Conservation (phyloP, 352 stramenopile species). For the Phytophthora meadii region DNA sequence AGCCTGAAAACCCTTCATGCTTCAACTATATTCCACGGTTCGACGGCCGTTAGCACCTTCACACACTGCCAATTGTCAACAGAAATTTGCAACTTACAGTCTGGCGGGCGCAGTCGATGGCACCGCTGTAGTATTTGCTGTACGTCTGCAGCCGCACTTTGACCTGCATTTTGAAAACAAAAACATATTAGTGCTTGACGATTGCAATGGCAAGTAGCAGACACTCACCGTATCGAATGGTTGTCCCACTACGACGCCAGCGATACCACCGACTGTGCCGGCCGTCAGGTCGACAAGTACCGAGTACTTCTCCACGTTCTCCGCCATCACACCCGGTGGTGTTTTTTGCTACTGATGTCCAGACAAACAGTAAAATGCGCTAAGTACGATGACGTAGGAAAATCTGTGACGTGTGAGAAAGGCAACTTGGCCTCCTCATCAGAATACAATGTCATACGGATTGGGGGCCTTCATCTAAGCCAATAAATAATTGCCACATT, state of each 20-base stretch:
- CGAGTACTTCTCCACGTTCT: constrained; percentile 41
- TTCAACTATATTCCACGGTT: constrained; percentile 26
- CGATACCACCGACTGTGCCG: constrained; percentile 57
- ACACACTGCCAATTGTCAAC: neutral
- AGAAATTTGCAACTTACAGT: constrained; percentile 35
- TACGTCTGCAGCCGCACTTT: constrained; percentile 73
- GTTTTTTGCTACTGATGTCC: constrained; percentile 8
- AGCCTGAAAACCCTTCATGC: constrained; percentile 78
- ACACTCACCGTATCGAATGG: constrained; percentile 62
- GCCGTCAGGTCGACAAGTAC: constrained; percentile 54
- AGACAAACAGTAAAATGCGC: neutral
- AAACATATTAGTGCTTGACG: neutral
- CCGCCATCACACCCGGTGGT: constrained; percentile 30
- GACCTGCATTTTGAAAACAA: constrained; percentile 36
- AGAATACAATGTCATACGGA: too few species aligned
- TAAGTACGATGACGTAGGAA: too few species aligned
- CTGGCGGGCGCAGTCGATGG: constrained; percentile 52
- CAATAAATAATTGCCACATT: too few species aligned
- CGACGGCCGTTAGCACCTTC: constrained; percentile 4
- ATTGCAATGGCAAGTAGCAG: neutral
- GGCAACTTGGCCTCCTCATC: too few species aligned
- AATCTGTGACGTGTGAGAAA: too few species aligned
- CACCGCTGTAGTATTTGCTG: constrained; percentile 60
- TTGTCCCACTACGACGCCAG: constrained; percentile 63
- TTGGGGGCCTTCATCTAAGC: too few species aligned